These are phyloP conservation scores for Populus alba DNA, from an alignment of 345 rosid species.

Conservation along the genomic window DNA sequence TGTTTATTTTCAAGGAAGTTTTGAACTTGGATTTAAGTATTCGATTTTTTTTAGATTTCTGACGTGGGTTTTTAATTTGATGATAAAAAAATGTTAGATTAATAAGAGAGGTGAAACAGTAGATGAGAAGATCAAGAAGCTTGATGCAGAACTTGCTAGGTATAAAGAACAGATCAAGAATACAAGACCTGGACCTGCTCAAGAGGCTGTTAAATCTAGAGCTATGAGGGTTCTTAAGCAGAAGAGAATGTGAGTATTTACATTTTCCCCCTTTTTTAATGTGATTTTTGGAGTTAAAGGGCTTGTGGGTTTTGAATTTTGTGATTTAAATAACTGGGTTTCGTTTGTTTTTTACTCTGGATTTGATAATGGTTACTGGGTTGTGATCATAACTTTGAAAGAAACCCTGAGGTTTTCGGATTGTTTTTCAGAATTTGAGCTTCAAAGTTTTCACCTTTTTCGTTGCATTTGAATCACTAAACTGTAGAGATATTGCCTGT, in stretches of 20 bases:
- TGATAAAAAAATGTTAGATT: slow-evolving; percentile 37
- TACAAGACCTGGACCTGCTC: slow-evolving; percentile 92
- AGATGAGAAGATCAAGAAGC: slow-evolving; percentile 79
- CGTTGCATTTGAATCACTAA: background rate
- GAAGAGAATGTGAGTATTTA: slow-evolving; percentile 65
- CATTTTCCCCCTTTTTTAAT: background rate
- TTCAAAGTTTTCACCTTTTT: background rate
- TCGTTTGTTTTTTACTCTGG: background rate
- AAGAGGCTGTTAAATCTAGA: slow-evolving; percentile 82
- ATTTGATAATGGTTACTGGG: background rate
- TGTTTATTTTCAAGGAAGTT: background rate
- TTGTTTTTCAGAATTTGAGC: background rate
- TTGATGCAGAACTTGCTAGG: slow-evolving; percentile 67
- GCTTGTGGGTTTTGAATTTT: background rate
- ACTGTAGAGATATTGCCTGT: background rate
- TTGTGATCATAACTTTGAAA: background rate
- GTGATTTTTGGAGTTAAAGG: background rate
- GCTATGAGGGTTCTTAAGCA: slow-evolving; percentile 91
- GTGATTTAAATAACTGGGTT: background rate
- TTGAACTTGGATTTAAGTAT: background rate
- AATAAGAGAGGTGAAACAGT: slow-evolving; percentile 86
- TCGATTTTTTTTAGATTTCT: background rate
- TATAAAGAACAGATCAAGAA: slow-evolving; percentile 84
- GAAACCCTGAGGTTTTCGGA: background rate
- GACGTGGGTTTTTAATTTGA: background rate